A percentile compares a stretch with the other conserved stretches of the same genome.
Conservation (phyloP, 108 stramenopile species). For the Skeletonema menzelii region DNA sequence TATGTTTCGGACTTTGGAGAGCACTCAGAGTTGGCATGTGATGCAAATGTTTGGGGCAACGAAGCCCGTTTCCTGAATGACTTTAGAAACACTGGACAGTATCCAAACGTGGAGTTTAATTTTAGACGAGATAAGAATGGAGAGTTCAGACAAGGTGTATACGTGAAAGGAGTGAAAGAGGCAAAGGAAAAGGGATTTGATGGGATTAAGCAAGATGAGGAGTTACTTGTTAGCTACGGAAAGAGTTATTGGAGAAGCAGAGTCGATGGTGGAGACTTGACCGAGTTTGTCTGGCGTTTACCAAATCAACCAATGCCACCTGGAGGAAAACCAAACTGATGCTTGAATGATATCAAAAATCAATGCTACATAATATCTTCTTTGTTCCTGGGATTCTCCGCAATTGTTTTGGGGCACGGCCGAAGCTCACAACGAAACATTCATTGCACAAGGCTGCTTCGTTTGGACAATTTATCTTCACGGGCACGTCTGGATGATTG, state of each 20-base stretch:
- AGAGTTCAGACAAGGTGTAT: constrained; percentile 42
- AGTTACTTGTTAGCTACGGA: constrained; percentile 39
- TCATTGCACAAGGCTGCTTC: constrained; percentile 38
- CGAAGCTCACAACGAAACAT: constrained; percentile 22
- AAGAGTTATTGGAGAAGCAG: constrained; percentile 42
- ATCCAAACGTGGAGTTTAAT: constrained; percentile 36
- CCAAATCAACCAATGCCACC: constrained; percentile 26
- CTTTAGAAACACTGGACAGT: constrained; percentile 31
- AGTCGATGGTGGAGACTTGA: constrained; percentile 21
- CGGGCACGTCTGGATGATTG: constrained; percentile 18
- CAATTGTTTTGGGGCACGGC: constrained; percentile 12
- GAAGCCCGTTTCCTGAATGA: constrained; percentile 48
- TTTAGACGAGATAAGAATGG: constrained; percentile 25
- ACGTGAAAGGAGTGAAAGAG: constrained; percentile 32
- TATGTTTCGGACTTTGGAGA: constrained; percentile 40
- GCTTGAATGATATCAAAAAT: neutral
- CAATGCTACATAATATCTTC: neutral
- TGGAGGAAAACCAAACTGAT: neutral
- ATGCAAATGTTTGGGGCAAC: constrained; percentile 36
- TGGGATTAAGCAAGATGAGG: constrained; percentile 34
- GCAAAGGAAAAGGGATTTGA: constrained; percentile 18
- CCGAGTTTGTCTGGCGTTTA: constrained; percentile 36
- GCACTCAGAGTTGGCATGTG: constrained; percentile 24
- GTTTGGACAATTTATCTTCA: constrained; percentile 25
- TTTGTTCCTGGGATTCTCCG: constrained; percentile 24